Base-by-base conservation (phyloP, 2,329 filamentous ascomycete species). In the Cordyceps cateniannulata region DNA sequence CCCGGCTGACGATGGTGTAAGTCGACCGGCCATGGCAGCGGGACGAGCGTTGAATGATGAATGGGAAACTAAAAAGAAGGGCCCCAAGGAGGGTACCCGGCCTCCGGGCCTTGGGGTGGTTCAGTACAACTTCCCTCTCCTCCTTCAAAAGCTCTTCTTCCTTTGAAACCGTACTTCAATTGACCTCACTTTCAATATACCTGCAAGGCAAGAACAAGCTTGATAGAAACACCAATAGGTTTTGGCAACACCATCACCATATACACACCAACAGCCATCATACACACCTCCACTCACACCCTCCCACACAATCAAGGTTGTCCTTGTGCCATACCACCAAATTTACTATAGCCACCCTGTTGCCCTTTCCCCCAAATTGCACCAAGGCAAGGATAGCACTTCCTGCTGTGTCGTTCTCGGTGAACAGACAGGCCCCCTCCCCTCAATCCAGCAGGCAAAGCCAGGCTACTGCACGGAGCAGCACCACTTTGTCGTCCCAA, bases 1-100 rank as follows among this genome's bases (percentile, higher is more conserved):
- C 65, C 66, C 32, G 22, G 63, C 57, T 66, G 65, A 66, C 66
- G 71, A 70, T 70, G 70, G 72, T 75, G 73, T 75, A 75, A 75
- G 73, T 75, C 62, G 68, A 68, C 40, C 24, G 32, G 47, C 51
- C 58, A 59, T 59, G 45, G 49, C 57, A 49, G 57, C 57, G 57
- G 57, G 57, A 54, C 49, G 44, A 54, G 49, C 49, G 49, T 54
- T 60, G 49, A 40, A 48, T 54, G 49, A 53, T 53, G 49, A 24
- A 60, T 54, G 50, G 29, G 58, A 59, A 59, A 60, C 58, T 49
- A 60, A 54, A 54, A 60, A 54, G 50, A 54, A 54, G 27, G 49
- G 50, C 20, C 58, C 58, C 49, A 14, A 54, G 45, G 40, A 54
- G 58, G 57, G 57, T 53, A 59, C 57, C 57, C 49, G 57, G 57